Evolutionary conservation across 2,329 filamentous ascomycete genomes (phyloP).

Genomic region (Trichoderma cornu-damae): DNA sequence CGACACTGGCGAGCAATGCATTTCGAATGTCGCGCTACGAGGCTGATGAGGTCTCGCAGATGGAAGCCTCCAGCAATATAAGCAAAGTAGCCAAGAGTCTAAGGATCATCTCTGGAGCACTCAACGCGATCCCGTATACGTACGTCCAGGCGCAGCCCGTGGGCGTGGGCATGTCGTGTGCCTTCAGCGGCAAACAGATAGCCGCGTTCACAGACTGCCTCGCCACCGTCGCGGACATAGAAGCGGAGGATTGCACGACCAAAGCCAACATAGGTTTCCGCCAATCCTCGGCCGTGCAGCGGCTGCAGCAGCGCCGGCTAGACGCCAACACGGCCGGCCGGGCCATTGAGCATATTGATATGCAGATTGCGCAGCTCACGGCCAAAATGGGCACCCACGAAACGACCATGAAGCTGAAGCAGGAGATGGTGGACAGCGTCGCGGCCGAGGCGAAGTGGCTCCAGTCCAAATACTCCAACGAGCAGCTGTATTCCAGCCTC

Average conservation of each 20-base stretch:
- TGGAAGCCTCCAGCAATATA: neutral
- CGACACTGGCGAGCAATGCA: neutral
- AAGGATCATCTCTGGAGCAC: neutral
- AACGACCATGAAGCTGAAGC: conserved; percentile 5
- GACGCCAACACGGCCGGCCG: conserved; percentile 9
- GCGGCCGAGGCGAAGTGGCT: conserved; percentile 4
- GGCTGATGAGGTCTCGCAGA: neutral
- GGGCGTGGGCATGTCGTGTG: neutral
- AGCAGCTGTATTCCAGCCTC: conserved; percentile 17
- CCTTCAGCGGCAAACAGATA: too few relatives aligned
- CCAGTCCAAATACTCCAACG: conserved; percentile 5
- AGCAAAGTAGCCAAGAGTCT: neutral
- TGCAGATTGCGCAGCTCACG: conserved; percentile 15
- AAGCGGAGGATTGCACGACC: neutral
- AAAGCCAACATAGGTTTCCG: neutral
- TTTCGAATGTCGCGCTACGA: neutral
- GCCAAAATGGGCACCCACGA: too few relatives aligned
- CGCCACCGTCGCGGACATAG: too few relatives aligned
- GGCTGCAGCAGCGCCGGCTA: conserved; percentile 15
- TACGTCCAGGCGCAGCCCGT: neutral
- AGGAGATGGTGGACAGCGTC: conserved; percentile 12
- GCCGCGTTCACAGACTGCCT: too few relatives aligned
- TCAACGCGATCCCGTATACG: neutral
- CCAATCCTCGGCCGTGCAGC: neutral
- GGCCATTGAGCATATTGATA: conserved; percentile 19